phyloP scores from a whole-genome alignment of 176 grass and related monocot genomes.

The Eragrostis nindensis region DNA sequence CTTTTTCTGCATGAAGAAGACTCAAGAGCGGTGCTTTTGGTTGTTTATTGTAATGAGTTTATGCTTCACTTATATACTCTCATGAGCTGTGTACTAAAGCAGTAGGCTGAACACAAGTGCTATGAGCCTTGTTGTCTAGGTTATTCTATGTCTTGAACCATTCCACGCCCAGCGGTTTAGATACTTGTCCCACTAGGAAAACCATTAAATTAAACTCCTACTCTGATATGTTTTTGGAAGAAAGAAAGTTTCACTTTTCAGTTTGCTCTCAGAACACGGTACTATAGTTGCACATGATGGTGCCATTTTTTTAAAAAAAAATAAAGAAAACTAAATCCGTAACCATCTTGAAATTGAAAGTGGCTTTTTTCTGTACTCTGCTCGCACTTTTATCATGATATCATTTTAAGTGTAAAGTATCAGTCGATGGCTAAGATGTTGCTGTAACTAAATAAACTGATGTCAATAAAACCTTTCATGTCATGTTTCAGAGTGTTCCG shows the following conservation, averaged over 20 bases:
- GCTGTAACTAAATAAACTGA: not conserved
- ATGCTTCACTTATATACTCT: not conserved
- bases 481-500: slow-evolving; percentile 71
- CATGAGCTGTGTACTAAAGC: not conserved
- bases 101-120: not conserved
- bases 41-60: not conserved
- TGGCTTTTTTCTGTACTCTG: not conserved
- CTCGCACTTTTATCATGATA: not conserved
- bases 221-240: not conserved
- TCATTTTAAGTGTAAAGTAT: not conserved
- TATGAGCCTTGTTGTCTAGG: not conserved
- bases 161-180: not conserved
- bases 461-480: slow-evolving; percentile 10
- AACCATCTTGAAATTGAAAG: not conserved
- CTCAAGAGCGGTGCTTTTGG: not conserved
- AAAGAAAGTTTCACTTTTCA: not conserved
- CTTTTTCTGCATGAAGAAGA: not conserved
- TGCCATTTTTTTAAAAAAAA: not conserved
- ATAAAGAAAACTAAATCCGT: too few species aligned
- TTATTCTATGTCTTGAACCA: not conserved
- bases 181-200: not conserved
- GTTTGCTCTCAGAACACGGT: not conserved
- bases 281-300: not conserved
- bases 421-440: not conserved
- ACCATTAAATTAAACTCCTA: not conserved